Base-by-base conservation (phyloP, 1,284 basidiomycete species). In the Sutorius eximius region DNA sequence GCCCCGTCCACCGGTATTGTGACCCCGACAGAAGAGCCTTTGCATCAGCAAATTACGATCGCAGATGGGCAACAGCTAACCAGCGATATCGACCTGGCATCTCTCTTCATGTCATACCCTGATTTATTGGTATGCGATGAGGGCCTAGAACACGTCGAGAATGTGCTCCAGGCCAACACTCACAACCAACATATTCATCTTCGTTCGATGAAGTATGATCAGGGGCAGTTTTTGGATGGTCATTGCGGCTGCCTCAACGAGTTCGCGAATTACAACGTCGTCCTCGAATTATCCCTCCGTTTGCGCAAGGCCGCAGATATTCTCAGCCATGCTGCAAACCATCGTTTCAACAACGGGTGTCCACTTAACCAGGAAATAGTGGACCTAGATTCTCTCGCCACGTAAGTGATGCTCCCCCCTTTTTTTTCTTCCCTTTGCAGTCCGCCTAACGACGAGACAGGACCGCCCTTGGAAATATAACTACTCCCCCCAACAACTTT, bases 221-320 rank as follows among this genome's bases (percentile, higher is more conserved):
- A 55, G 6, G 46, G 56, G 9, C 59, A 51, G 11, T 45, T 51
- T 49, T 41, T 57, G 24, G 62, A 61, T 24, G 73, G 73, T 9
- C 81, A 82, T 49, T 87, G 85, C 55, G 82, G 80, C 8, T 87
- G 85, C 61, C 72, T 86, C 41, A 73, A 77, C 49, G 82, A 85
- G 55, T 59, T 73, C 29, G 64, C 73, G 30, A 79, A 73, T 60
- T 86, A 86, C 62, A 80, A 73, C 51, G 78, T 77, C 37, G 73
- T 85, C 27, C 77, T 86, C 10, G 84, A 86, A 60, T 72, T 87
- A 27, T 86, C 85, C 2, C 71, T 86, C 30, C 75, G 82, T 50
- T 74, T 87, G 30, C 75, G 83, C 32, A 82, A 78, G 59, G 82
- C 82, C 3, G 78, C 79, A 24, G 78, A 85, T 54, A 73, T 81